Evolutionary conservation across 257 asterid genomes (phyloP), one percentile per base, ranked within the genome.

Genomic region (Nemophila menziesii): DNA sequence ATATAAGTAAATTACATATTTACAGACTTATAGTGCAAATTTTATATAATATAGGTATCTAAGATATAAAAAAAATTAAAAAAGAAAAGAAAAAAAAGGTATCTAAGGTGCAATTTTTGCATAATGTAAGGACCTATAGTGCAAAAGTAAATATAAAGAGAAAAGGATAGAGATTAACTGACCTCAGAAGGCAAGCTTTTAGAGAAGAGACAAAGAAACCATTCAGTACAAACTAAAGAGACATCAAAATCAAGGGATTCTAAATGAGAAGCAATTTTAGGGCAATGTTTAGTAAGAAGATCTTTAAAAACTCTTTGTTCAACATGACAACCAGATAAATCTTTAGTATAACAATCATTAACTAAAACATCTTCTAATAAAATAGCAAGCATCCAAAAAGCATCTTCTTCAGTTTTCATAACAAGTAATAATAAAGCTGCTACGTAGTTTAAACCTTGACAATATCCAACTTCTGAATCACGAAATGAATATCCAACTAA

Each of bases 161-260:
- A 19, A 15, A 13, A 11, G 16, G 15, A 0, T 22, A 9, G 44
- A 8, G 43, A 33, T 3, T 22, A 17, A 16, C 24, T 55, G 23
- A 89, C 98, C 98, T 89, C 98, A 0, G 98, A 84, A 14, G 98
- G 98, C 66, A 89, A 72, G 80, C 98, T 89, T 62, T 89, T 89
- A 43, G 96, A 77, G 61, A 76, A 89, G 40, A 89, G 83, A 69
- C 98, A 89, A 26, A 89, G 69, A 64, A 89, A 89, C 98, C 98
- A 89, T 62, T 89, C 98, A 0, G 98, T 84, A 74, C 92, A 84
- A 57, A 89, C 98, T 51, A 89, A 96, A 48, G 98, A 84, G 55
- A 89, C 98, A 26, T 89, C 98, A 44, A 89, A 89, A 52, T 89
- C 98, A 77, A 89, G 48, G 56, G 86, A 62, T 43, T 77, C 92